Base-by-base conservation (phyloP, 805 yeast species). In the Clavispora phyllophila region DNA sequence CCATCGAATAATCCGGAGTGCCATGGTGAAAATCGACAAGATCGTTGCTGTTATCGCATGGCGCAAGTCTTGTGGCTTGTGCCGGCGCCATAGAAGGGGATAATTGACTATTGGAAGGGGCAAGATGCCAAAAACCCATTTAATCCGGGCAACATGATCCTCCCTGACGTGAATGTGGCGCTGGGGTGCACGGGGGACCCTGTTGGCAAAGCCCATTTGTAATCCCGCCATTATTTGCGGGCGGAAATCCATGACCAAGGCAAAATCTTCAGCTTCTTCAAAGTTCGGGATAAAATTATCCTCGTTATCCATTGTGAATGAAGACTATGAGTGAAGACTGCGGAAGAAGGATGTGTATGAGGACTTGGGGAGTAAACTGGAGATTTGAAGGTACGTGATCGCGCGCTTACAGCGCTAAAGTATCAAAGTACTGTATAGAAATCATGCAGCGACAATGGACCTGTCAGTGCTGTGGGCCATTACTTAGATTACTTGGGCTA, bases 31-130 rank as follows among this genome's bases (percentile, higher is more conserved):
- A 6, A 40, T 15, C 40, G 37, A 56, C 57, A 58, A 17, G 46
- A 19, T 8, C 5, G 43, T 23, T 7, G 26, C 13, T 9, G 15
- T n/a, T 17, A 41, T 9, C 7, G 33, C 24, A 13, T 39, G 43
- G 14, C 41, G 14, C 12, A 43, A 13, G 34, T 41, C 37, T n/a
- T 29, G 13, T 4, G 46, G 44, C 17, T 48, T 34, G 36, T 36
- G 27, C 10, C 45, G 26, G 22, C 45, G 44, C 54, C 54, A 50
- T 19, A 50, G 15, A 13, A 44, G 43, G 6, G 43, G 24, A 32
- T 42, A 50, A 38, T 48, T 42, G 25, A 50, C 45, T 22, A 42
- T 36, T 6, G 55, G 55, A 28, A 50, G 43, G 2, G 55, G 53
- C 3, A 46, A 7, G 17, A 38, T 5, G n/a, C 42, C 41, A 10